These are phyloP conservation scores for Magnaporthiopsis rhizophila DNA, from an alignment of 2,329 filamentous ascomycete species.

Conservation along the genomic window DNA sequence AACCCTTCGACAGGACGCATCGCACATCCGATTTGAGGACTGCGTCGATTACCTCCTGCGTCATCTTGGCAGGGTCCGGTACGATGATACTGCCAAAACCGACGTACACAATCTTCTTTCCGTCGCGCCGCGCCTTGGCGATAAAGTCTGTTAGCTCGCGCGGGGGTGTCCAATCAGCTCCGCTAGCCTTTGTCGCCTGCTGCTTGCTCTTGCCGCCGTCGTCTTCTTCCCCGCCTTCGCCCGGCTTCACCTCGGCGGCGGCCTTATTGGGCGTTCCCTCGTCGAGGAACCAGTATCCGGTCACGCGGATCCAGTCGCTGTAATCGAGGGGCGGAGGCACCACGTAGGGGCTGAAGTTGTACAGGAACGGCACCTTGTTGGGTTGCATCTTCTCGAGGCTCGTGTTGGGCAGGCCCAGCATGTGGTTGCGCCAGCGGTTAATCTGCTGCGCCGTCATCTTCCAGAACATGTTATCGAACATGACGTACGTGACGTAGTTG, in stretches of 20 bases:
- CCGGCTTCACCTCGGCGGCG: constrained; percentile 1
- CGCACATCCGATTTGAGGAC: constrained; percentile 87
- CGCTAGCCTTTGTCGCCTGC: not conserved
- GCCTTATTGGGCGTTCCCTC: constrained; percentile 36
- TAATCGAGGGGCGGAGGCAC: constrained; percentile 93
- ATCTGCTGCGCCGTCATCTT: constrained; percentile 84
- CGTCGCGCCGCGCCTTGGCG: constrained; percentile 66
- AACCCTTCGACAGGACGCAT: constrained; percentile 92
- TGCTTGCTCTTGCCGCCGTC: not conserved
- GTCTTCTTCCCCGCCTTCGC: constrained; percentile 2
- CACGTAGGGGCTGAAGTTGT: constrained; percentile 92
- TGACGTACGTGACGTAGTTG: constrained; percentile 90
- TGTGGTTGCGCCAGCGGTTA: constrained; percentile 83
- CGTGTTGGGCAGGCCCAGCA: constrained; percentile 71
- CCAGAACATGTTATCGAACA: constrained; percentile 98
- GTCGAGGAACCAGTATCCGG: constrained; percentile 96
- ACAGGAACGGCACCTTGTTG: constrained; percentile 96
- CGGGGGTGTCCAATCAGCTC: constrained; percentile 59
- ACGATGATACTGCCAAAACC: constrained; percentile 97
- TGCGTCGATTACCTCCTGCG: constrained; percentile 85
- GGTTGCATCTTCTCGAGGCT: constrained; percentile 85
- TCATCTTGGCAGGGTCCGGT: constrained; percentile 79
- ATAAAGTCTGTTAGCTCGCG: constrained; percentile 75
- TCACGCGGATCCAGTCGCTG: constrained; percentile 95
- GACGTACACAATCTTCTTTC: constrained; percentile 91